These are phyloP conservation scores for Termitomyces sp. DNA, from an alignment of 768 basidiomycete genomes.

Conservation along the genomic window DNA sequence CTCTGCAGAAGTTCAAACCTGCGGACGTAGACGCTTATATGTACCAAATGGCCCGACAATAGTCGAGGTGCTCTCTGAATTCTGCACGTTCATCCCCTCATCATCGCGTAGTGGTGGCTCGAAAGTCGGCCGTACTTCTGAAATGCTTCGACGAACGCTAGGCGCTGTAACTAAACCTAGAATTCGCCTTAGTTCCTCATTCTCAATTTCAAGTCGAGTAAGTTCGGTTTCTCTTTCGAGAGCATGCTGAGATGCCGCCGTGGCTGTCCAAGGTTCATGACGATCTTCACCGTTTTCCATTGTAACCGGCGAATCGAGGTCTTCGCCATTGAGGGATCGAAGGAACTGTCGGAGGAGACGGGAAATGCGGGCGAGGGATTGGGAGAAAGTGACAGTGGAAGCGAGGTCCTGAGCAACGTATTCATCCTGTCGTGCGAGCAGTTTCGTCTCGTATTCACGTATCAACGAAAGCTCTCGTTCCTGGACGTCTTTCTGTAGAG, in stretches of 20 bases:
- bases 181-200: constrained; percentile 74
- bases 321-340: constrained; percentile 70
- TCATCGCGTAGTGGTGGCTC: constrained; percentile 22
- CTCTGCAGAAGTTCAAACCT: constrained; percentile 18
- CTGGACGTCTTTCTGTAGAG: constrained; percentile 80
- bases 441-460: constrained; percentile 84
- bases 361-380: constrained; percentile 69
- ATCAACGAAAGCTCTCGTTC: constrained; percentile 88
- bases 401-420: constrained; percentile 56
- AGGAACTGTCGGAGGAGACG: constrained; percentile 67
- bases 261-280: constrained; percentile 38
- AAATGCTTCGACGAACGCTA: constrained; percentile 21
- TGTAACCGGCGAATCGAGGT: constrained; percentile 29
- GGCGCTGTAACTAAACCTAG: constrained; percentile 46
- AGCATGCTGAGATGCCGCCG: constrained; percentile 62
- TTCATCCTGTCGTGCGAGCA: constrained; percentile 75
- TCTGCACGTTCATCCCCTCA: constrained; percentile 24
- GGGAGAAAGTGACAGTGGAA: constrained; percentile 63
- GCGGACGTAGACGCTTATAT: constrained; percentile 34
- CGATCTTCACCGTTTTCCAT: constrained; percentile 33
- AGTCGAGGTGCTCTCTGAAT: constrained; percentile 7
- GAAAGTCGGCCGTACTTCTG: constrained; percentile 19
- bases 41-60: constrained; percentile 44
- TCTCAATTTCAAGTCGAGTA: constrained; percentile 83
- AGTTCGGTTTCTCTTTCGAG: constrained; percentile 92